Conservation (phyloP, 2,329 filamentous ascomycete genomes). For the Intubia oerlemansii region DNA sequence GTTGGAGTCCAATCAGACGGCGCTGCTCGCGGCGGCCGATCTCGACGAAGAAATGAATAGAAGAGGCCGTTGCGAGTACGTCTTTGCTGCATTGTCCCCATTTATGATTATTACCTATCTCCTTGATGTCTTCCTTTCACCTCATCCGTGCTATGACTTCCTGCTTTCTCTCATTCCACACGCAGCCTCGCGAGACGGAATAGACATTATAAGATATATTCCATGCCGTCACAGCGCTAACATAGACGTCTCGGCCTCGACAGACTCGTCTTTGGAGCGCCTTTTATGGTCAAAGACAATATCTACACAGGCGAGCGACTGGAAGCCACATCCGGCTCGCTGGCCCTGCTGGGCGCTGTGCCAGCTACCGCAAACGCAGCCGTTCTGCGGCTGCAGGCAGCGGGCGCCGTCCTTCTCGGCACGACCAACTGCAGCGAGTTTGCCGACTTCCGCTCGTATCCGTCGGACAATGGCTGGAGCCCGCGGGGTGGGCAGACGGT, state of each 20-base stretch:
- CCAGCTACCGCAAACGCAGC: constrained; percentile 9
- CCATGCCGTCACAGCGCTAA: constrained; percentile 7
- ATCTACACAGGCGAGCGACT: constrained; percentile 39
- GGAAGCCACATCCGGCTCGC: constrained; percentile 37
- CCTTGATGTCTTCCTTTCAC: too few species aligned
- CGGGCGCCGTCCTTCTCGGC: constrained; percentile 6
- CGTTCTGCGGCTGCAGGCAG: constrained; percentile 3
- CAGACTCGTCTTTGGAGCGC: constrained; percentile 5
- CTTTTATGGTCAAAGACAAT: constrained; percentile 30
- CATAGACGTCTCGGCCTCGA: constrained; percentile 1
- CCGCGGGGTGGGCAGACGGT: constrained; percentile 7
- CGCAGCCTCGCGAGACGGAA: too few species aligned
- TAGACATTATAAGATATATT: too few species aligned
- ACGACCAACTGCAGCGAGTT: constrained; percentile 7
- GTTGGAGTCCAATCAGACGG: constrained; percentile 17
- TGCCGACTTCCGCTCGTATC: constrained; percentile 6
- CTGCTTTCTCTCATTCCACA: too few species aligned
- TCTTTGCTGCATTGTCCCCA: too few species aligned
- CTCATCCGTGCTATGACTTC: too few species aligned
- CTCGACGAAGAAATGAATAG: constrained; percentile 16
- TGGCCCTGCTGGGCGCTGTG: constrained; percentile 23
- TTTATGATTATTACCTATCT: too few species aligned
- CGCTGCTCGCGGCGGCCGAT: constrained; percentile 15
- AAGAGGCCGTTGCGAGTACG: too few species aligned
- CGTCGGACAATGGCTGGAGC: constrained; percentile 7